Evolutionary conservation across 2,329 filamentous ascomycete species (phyloP).

Genomic region (Pezicula rhizophila): DNA sequence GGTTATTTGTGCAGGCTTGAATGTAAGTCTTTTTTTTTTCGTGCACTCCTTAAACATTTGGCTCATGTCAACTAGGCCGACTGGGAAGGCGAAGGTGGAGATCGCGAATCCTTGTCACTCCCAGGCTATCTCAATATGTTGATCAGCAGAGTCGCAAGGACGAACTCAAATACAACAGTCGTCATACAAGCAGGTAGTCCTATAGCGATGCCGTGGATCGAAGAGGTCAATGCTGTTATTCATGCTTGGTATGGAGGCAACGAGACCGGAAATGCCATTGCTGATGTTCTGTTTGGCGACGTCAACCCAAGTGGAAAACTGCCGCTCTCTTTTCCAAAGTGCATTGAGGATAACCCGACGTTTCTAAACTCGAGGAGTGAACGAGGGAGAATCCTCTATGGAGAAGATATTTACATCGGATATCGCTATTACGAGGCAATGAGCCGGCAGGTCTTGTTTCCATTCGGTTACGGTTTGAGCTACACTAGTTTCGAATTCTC

Average conservation of each 20-base stretch:
- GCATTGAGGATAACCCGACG: slow-evolving; percentile 63
- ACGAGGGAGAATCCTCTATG: slow-evolving; percentile 65
- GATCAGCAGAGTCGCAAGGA: slow-evolving; percentile 58
- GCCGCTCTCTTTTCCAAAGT: slow-evolving; percentile 63
- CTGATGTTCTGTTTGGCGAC: slow-evolving; percentile 69
- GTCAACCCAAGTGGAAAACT: slow-evolving; percentile 70
- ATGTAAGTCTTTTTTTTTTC: slow-evolving; percentile 30
- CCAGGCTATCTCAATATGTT: slow-evolving; percentile 68
- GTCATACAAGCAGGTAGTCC: slow-evolving; percentile 76
- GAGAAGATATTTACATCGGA: slow-evolving; percentile 73
- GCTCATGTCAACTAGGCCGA: slow-evolving; percentile 37
- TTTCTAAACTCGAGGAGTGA: slow-evolving; percentile 70
- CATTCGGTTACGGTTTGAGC: slow-evolving; percentile 72
- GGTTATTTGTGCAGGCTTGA: slow-evolving; percentile 69
- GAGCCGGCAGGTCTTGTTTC: slow-evolving; percentile 57
- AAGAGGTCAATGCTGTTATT: slow-evolving; percentile 48
- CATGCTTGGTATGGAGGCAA: slow-evolving; percentile 86
- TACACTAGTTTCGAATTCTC: slow-evolving; percentile 63
- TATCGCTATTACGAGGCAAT: slow-evolving; percentile 73
- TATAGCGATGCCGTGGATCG: slow-evolving; percentile 63
- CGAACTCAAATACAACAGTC: slow-evolving; percentile 64
- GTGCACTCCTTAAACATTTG: no score
- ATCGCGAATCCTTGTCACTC: slow-evolving; percentile 72
- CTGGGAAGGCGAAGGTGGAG: slow-evolving; percentile 75
- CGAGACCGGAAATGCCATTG: slow-evolving; percentile 74